These are phyloP conservation scores for Wallacemonas sp. DNA, from an alignment of 208 protist species.

Conservation along the genomic window DNA sequence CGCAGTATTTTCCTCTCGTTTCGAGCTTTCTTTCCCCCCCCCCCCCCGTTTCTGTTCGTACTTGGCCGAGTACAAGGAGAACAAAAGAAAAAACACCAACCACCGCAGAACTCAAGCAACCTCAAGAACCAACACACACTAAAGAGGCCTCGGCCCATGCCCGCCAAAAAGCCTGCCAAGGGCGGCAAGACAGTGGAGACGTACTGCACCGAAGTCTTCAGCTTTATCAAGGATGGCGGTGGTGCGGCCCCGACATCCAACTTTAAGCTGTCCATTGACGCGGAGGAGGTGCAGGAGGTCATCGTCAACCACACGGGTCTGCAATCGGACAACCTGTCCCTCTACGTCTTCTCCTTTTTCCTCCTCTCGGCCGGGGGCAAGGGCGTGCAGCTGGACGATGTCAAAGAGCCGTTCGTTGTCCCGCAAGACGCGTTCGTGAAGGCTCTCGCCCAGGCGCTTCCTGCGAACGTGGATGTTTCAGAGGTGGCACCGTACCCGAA, in stretches of 20 bases:
- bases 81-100: too few relatives aligned
- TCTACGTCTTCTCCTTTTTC: slow-evolving; percentile 71
- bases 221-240: slow-evolving; percentile 14
- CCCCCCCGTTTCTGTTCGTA: background rate
- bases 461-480: slow-evolving; percentile 10
- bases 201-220: slow-evolving; percentile 2
- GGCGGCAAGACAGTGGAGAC: background rate
- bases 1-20: too few relatives aligned
- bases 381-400: background rate
- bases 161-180: background rate
- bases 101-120: too few relatives aligned
- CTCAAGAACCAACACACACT: too few relatives aligned
- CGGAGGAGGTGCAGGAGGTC: slow-evolving; percentile 9
- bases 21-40: background rate
- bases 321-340: slow-evolving; percentile 56
- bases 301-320: slow-evolving; percentile 44
- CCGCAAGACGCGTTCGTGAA: slow-evolving; percentile 51
- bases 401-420: slow-evolving; percentile 37
- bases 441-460: slow-evolving; percentile 18
- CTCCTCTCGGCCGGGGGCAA: slow-evolving; percentile 24
- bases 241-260: background rate
- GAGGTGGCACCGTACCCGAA: slow-evolving; percentile 26
- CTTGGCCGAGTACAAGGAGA: too few relatives aligned
- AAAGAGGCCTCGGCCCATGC: too few relatives aligned
- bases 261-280: slow-evolving; percentile 3